Evolutionary conservation across 1,139 yeast genomes (phyloP), one percentile per base, ranked within the genome.

Genomic region (Candida dubliniensis): DNA sequence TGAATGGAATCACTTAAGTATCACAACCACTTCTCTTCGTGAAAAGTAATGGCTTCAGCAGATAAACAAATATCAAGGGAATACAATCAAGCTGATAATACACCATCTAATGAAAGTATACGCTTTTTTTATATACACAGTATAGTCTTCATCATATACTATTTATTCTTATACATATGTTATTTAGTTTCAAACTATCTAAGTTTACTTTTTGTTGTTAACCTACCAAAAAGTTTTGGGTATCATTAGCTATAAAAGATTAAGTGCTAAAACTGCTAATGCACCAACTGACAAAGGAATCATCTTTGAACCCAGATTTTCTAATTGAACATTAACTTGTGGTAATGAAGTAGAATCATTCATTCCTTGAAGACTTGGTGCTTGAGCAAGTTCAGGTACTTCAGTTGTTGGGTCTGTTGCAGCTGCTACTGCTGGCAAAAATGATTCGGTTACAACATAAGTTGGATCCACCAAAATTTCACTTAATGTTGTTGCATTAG

Each of bases 311-410:
- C 30, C 34, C 34, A 18, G 15, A 32, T 37, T 37, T 24, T 30
- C 40, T 11, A 12, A 30, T 30, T 37, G 34, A 31, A 37, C 10
- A 8, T 27, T 29, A n/a, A 37, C 40, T 31, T 31, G 27, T 37
- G 40, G 34, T 2, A 37, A 12, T 8, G 23, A 30, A 7, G 34
- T 34, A 23, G 40, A 23, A 8, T 29, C 12, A 32, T 31, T 37
- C n/a, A n/a, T n/a, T n/a, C n/a, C 23, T 33, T 8, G 14, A 13
- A 24, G 8, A 33, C 38, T 14, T 14, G 31, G 18, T 36, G 23
- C 23, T 18, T 18, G 27, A 29, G 33, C 33, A 36, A 32, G 18
- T 11, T 15, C 33, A n/a, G 25, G 33, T 15, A 32, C n/a, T 15
- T 18, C 15, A 6, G 33, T 29, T 8, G n/a, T n/a, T n/a, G n/a